Percentiles rank a stretch among this genome's conserved stretches.
phyloP scores from a whole-genome alignment of 805 yeast genomes.

The Saccharomycopsis sp. region DNA sequence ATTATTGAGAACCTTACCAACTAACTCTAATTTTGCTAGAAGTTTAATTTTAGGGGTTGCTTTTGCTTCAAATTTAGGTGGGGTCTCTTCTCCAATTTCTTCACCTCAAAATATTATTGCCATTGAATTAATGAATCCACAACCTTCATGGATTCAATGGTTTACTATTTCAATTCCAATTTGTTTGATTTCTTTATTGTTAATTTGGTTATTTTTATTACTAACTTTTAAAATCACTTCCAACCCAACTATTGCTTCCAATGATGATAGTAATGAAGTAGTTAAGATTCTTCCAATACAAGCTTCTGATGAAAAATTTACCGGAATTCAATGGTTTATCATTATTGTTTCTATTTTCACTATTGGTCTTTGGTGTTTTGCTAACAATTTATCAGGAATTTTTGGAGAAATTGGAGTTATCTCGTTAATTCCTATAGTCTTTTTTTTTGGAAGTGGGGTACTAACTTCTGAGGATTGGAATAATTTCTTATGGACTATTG shows the following conservation, averaged over 20 bases:
- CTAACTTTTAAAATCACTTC: constrained; percentile 49
- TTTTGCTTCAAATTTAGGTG: constrained; percentile 85
- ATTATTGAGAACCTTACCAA: constrained; percentile 70
- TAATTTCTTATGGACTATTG: constrained; percentile 94
- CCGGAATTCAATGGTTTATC: constrained; percentile 67
- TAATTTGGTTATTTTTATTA: constrained; percentile 65
- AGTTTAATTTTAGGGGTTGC: constrained; percentile 88
- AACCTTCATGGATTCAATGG: constrained; percentile 84
- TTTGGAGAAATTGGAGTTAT: constrained; percentile 97
- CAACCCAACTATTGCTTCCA: constrained; percentile 20
- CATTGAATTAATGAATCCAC: constrained; percentile 67
- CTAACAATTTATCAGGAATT: constrained; percentile 56
- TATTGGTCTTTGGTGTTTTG: constrained; percentile 82
- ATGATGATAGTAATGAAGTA: not conserved
- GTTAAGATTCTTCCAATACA: constrained; percentile 42
- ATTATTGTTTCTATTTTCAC: constrained; percentile 57
- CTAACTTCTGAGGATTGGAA: constrained; percentile 86
- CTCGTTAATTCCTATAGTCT: constrained; percentile 79
- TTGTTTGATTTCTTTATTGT: constrained; percentile 44
- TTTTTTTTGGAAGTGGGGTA: constrained; percentile 88
- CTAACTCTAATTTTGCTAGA: constrained; percentile 66
- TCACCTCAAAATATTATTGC: constrained; percentile 95
- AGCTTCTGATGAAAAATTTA: constrained; percentile 54
- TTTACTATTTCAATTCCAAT: constrained; percentile 81
- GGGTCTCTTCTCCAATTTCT: constrained; percentile 96